Conservation (phyloP, 1,284 basidiomycete species). For the Sanghuangporus weigelae region DNA sequence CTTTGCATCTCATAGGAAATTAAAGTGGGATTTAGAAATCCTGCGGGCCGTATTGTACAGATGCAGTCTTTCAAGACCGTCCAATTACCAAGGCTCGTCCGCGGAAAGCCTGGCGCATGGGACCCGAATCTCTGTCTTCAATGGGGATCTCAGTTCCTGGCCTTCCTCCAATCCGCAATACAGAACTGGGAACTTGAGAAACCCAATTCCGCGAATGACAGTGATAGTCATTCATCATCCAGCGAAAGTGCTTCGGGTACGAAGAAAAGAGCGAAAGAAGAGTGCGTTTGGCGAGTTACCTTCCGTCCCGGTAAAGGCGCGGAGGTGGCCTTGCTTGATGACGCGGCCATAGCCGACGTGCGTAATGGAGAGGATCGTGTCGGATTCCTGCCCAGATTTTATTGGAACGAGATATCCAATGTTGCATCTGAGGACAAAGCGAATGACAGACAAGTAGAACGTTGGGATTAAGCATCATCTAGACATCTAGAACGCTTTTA, state of each 20-base stretch:
- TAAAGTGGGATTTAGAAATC: constrained; percentile 88
- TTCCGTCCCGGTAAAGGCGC: constrained; percentile 56
- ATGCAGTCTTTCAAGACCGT: constrained; percentile 68
- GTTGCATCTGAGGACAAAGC: not conserved
- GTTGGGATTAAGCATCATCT: not conserved
- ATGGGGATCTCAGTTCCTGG: constrained; percentile 66
- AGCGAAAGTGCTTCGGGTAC: constrained; percentile 11
- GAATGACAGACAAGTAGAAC: not conserved
- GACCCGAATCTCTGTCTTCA: constrained; percentile 69
- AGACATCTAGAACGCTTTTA: not conserved
- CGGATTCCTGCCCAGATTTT: constrained; percentile 71
- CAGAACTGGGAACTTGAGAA: constrained; percentile 11
- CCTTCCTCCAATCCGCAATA: constrained; percentile 40
- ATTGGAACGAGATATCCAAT: constrained; percentile 29
- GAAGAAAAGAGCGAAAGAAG: not conserved
- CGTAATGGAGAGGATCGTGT: constrained; percentile 59
- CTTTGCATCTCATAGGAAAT: constrained; percentile 53
- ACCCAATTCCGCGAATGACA: not conserved
- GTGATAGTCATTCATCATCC: constrained; percentile 11
- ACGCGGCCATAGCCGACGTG: constrained; percentile 50
- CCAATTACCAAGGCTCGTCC: constrained; percentile 68
- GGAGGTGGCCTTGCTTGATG: constrained; percentile 38
- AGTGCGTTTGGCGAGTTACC: constrained; percentile 59
- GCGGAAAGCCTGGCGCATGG: constrained; percentile 72
- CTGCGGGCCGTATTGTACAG: constrained; percentile 59